phyloP scores from a whole-genome alignment of 768 basidiomycete species.

The Coprinopsis marcescibilis region DNA sequence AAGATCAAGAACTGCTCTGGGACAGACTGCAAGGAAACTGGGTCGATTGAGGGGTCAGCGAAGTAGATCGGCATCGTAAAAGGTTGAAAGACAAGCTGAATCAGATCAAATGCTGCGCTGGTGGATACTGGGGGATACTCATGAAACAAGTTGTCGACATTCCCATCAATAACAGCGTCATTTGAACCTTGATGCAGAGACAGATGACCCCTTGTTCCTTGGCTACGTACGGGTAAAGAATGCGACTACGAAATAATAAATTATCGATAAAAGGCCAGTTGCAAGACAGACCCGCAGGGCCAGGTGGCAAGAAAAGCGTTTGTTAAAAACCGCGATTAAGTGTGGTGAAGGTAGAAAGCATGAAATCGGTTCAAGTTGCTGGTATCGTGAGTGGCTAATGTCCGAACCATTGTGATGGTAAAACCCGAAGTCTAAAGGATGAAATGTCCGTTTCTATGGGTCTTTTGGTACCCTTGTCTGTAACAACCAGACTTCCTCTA shows the following conservation, averaged over 20 bases:
- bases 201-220: too few relatives aligned
- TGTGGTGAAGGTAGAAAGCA: neutral
- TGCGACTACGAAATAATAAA: neutral
- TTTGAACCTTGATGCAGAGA: neutral
- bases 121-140: constrained; percentile 6
- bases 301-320: neutral
- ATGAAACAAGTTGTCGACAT: neutral
- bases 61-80: constrained; percentile 52
- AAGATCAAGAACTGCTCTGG: constrained; percentile 60
- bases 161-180: neutral
- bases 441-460: too few relatives aligned
- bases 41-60: constrained; percentile 30
- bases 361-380: neutral
- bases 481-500: too few relatives aligned
- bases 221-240: too few relatives aligned
- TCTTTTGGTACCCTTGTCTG: too few relatives aligned
- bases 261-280: neutral
- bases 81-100: constrained; percentile 1
- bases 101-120: constrained; percentile 11
- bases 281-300: neutral
- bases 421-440: too few relatives aligned
- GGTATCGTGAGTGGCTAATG: too few relatives aligned
- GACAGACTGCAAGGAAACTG: constrained; percentile 29
- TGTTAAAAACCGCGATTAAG: constrained; percentile 4
- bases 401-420: too few relatives aligned